These are phyloP conservation scores for Trichoderma breve DNA, from an alignment of 2,329 filamentous ascomycete genomes.

Conservation along the genomic window DNA sequence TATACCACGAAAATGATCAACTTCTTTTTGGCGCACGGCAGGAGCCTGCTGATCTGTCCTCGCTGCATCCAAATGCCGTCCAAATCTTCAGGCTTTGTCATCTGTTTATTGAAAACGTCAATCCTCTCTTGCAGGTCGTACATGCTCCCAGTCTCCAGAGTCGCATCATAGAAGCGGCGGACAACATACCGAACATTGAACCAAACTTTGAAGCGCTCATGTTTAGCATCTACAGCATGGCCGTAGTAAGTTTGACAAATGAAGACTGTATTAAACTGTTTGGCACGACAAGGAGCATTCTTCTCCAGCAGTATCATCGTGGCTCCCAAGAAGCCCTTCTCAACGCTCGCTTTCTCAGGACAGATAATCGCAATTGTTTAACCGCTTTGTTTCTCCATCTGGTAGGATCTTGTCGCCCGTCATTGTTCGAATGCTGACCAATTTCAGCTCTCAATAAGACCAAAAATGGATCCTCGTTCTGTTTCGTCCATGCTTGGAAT, in stretches of 20 bases:
- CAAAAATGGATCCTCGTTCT: background rate
- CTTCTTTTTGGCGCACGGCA: background rate
- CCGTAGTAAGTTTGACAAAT: background rate
- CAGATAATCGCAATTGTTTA: conserved; percentile 50
- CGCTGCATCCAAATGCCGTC: background rate
- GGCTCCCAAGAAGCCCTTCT: conserved; percentile 54
- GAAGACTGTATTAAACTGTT: conserved; percentile 30
- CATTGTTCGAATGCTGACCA: background rate
- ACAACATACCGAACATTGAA: conserved; percentile 38
- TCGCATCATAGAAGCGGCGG: conserved; percentile 50
- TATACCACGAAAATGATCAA: background rate
- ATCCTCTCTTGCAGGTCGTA: conserved; percentile 58
- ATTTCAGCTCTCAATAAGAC: background rate
- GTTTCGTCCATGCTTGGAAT: background rate
- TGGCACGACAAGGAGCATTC: conserved; percentile 38
- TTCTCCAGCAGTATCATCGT: conserved; percentile 45
- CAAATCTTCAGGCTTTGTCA: conserved; percentile 51
- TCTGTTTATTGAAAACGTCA: conserved; percentile 55
- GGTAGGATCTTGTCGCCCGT: background rate
- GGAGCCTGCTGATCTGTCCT: background rate
- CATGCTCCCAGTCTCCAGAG: conserved; percentile 55
- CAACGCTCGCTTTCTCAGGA: conserved; percentile 49
- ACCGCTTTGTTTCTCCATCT: conserved; percentile 37
- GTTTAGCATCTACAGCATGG: background rate
- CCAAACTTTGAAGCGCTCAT: background rate